phyloP scores from a whole-genome alignment of 805 yeast species.

The Scheffersomyces lignosus region DNA sequence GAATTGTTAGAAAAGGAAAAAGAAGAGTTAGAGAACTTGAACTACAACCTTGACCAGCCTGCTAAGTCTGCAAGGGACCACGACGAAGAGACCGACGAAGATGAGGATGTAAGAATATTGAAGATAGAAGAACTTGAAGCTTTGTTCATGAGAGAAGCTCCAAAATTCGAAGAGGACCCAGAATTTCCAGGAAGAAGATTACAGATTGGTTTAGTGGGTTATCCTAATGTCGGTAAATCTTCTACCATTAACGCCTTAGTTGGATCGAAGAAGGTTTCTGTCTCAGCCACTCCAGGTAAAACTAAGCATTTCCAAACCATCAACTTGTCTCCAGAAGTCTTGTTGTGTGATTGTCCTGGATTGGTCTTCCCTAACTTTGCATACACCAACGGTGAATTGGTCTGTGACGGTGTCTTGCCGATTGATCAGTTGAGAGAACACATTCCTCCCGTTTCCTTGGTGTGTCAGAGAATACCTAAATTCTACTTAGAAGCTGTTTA shows the following conservation, averaged over 20 bases:
- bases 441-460: conserved; percentile 83
- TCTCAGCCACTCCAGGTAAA: conserved; percentile 97
- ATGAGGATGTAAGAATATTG: conserved; percentile 57
- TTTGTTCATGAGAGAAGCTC: conserved; percentile 74
- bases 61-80: conserved; percentile 20
- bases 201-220: conserved; percentile 95
- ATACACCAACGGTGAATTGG: conserved; percentile 92
- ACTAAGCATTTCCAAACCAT: conserved; percentile 99
- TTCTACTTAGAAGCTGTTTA: conserved; percentile 85
- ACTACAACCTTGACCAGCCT: conserved; percentile 5
- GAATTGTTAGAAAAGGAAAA: conserved; percentile 66
- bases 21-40: conserved; percentile 36
- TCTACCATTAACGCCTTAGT: conserved; percentile 97
- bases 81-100: conserved; percentile 25
- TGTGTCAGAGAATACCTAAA: conserved; percentile 87
- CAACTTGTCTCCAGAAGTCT: conserved; percentile 73
- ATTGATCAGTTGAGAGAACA: conserved; percentile 94
- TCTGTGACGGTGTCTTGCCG: conserved; percentile 97
- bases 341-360: conserved; percentile 98
- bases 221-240: conserved; percentile 92
- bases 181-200: conserved; percentile 61
- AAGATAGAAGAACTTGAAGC: conserved; percentile 84
- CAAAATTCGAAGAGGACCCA: conserved; percentile 56
- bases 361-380: conserved; percentile 98
- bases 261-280: conserved; percentile 97